phyloP scores from a whole-genome alignment of 1,284 basidiomycete species.

The Puccinia novopanici region DNA sequence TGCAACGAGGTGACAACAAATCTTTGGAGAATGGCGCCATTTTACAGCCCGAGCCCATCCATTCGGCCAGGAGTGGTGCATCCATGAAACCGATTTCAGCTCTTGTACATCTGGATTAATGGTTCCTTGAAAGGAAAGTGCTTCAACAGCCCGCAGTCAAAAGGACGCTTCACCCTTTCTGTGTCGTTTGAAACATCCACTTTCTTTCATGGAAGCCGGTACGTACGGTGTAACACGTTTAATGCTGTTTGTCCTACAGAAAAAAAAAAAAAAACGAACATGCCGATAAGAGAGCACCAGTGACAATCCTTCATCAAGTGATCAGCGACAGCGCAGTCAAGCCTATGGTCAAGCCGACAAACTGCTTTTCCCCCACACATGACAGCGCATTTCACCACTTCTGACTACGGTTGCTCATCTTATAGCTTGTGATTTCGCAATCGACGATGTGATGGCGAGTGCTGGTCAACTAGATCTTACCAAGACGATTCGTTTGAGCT shows the following conservation, averaged over 20 bases:
- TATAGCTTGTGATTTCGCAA: not conserved
- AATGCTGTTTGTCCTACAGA: not conserved
- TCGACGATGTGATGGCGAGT: too few relatives aligned
- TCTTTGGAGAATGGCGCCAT: conserved; percentile 18
- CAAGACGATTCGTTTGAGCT: too few relatives aligned
- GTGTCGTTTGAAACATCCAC: conserved; percentile 6
- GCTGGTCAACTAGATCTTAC: too few relatives aligned
- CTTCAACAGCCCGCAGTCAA: not conserved
- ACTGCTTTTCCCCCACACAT: not conserved
- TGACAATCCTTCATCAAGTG: not conserved
- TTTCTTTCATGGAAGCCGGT: not conserved
- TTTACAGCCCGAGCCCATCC: conserved; percentile 14
- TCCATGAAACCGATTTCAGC: conserved; percentile 18
- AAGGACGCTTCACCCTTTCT: not conserved
- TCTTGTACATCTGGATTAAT: not conserved
- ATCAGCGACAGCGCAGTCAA: not conserved
- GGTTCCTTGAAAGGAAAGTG: not conserved
- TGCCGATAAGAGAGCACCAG: not conserved
- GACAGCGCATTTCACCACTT: not conserved
- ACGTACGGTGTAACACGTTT: not conserved
- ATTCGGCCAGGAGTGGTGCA: not conserved
- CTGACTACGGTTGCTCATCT: not conserved
- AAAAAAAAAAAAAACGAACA: not conserved
- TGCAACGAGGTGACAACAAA: conserved; percentile 25
- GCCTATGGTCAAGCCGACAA: not conserved